phyloP scores from a whole-genome alignment of 208 protist species.

The Balamuthia mandrillaris region DNA sequence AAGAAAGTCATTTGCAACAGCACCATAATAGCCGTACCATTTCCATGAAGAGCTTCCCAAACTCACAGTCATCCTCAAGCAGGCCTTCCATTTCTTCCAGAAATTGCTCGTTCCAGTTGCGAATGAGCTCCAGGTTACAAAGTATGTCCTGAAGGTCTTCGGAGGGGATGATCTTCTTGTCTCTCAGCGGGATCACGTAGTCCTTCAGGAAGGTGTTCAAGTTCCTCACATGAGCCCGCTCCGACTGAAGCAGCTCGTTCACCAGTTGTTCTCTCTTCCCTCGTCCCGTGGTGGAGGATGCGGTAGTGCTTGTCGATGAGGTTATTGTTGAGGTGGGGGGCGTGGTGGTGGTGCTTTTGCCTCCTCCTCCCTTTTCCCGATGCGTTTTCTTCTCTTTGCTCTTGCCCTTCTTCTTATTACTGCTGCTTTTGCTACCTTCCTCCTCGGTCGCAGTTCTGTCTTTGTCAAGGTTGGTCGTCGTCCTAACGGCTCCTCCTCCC shows the following conservation, averaged over 20 bases:
- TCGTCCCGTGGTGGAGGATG: no score
- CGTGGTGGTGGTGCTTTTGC: no score
- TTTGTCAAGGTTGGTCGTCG: no score
- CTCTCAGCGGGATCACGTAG: constrained; percentile 13
- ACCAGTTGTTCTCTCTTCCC: constrained; percentile 19
- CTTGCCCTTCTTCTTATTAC: no score
- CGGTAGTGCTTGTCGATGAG: no score
- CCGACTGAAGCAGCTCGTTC: constrained; percentile 5
- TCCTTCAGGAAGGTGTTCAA: constrained; percentile 18
- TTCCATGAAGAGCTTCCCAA: constrained; percentile 15
- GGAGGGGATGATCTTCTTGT: constrained; percentile 22
- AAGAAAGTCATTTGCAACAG: not conserved
- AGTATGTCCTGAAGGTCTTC: constrained; percentile 10
- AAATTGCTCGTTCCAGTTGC: constrained; percentile 26
- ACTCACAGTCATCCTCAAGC: constrained; percentile 4
- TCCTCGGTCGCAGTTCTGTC: no score
- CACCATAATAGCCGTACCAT: no score
- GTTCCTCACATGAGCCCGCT: constrained; percentile 6
- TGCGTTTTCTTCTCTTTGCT: no score
- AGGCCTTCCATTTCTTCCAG: not conserved
- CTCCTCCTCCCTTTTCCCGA: no score
- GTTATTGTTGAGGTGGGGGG: no score
- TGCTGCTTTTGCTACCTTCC: no score
- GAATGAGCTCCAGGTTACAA: constrained; percentile 24
- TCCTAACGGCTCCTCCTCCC: no score